These are phyloP conservation scores for Septoria petroselini DNA, from an alignment of 2,329 filamentous ascomycete species.

Conservation along the genomic window DNA sequence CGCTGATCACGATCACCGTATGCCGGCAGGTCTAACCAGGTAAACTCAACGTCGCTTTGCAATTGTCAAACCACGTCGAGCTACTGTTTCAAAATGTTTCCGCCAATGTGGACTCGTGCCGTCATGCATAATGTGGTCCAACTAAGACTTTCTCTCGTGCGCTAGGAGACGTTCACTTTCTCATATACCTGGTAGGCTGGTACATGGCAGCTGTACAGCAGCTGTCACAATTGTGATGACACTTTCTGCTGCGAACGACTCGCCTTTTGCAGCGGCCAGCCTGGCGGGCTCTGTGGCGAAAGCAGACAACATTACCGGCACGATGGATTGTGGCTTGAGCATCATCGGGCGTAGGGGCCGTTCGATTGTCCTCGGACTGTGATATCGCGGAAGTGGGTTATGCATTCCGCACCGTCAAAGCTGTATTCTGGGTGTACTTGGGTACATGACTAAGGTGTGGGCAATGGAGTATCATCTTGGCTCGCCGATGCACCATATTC, in stretches of 20 bases:
- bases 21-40: not conserved
- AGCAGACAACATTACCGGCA: not conserved
- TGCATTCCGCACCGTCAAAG: conserved; percentile 2
- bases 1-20: not conserved
- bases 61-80: not conserved
- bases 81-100: conserved; percentile 7
- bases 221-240: conserved; percentile 4
- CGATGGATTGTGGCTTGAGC: conserved; percentile 3
- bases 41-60: not conserved
- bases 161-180: not conserved
- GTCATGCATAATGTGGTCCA: not conserved
- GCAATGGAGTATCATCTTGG: not conserved
- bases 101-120: not conserved
- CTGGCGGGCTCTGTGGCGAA: not conserved
- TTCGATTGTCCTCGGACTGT: not conserved
- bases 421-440: not conserved
- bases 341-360: not conserved
- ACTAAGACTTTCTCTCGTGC: not conserved
- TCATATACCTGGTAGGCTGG: not conserved
- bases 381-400: conserved; percentile 6
- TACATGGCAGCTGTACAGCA: not conserved
- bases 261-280: not conserved
- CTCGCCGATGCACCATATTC: no score
- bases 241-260: conserved; percentile 1
- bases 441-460: conserved; percentile 7